Conservation (phyloP, 148 eudicot species). For the Camellia lanceoleosa region DNA sequence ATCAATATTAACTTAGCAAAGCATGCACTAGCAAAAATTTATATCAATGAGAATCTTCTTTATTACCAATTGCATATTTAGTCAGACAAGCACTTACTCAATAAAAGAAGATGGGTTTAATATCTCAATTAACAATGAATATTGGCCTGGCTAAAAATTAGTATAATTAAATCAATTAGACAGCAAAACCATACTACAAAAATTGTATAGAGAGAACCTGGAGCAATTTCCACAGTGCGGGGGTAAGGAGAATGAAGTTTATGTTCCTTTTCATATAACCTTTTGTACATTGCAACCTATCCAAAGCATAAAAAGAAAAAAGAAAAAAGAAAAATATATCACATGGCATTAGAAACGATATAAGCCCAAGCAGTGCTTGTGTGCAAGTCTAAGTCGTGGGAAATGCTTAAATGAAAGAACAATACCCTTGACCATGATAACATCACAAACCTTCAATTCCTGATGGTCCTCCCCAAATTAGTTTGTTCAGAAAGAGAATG, state of each 20-base stretch:
- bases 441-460: too few relatives aligned
- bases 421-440: background rate
- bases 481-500: too few relatives aligned
- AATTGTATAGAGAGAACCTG: constrained; percentile 23
- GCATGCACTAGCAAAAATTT: background rate
- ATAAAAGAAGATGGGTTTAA: too few relatives aligned
- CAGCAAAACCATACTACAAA: background rate
- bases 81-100: too few relatives aligned
- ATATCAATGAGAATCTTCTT: background rate
- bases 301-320: background rate
- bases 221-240: constrained; percentile 27
- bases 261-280: constrained; percentile 81
- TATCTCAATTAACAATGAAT: too few relatives aligned
- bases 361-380: too few relatives aligned
- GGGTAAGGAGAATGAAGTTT: constrained; percentile 45
- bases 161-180: too few relatives aligned
- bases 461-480: too few relatives aligned
- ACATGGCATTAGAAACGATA: too few relatives aligned
- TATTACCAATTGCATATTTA: background rate
- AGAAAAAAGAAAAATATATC: too few relatives aligned
- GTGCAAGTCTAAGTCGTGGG: background rate
- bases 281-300: constrained; percentile 79
- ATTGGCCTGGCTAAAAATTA: background rate
- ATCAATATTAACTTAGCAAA: background rate
- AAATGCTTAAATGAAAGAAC: constrained; percentile 17